These are phyloP conservation scores for Microsporum audouinii DNA, from an alignment of 2,329 filamentous ascomycete genomes.

Conservation along the genomic window DNA sequence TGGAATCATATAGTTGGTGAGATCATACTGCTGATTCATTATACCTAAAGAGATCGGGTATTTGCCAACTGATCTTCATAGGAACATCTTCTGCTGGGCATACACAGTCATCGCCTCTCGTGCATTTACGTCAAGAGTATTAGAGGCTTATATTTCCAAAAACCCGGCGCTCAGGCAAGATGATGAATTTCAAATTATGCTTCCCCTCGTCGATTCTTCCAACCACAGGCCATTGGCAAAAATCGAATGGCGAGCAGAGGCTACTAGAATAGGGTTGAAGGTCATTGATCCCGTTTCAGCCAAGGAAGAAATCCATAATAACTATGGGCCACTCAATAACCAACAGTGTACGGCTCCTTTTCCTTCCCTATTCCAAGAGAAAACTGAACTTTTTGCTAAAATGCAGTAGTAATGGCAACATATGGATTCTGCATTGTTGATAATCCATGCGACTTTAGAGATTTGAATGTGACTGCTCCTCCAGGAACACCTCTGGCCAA, in stretches of 20 bases:
- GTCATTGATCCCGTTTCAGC: constrained; percentile 38
- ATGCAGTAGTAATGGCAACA: constrained; percentile 32
- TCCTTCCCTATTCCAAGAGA: neutral
- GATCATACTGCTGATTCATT: constrained; percentile 1
- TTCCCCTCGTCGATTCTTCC: constrained; percentile 60
- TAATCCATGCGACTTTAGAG: constrained; percentile 36
- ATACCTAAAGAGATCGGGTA: neutral
- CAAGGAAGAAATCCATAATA: constrained; percentile 52
- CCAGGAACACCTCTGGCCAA: constrained; percentile 29
- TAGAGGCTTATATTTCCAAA: constrained; percentile 26
- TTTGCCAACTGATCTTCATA: constrained; percentile 13
- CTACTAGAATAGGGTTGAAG: constrained; percentile 29
- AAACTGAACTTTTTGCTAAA: constrained; percentile 2
- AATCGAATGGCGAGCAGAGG: constrained; percentile 46
- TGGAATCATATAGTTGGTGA: constrained; percentile 24
- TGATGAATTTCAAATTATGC: constrained; percentile 55
- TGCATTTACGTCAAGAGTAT: constrained; percentile 35
- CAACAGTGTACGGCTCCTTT: constrained; percentile 42
- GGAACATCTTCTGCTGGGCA: constrained; percentile 38
- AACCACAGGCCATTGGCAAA: constrained; percentile 56
- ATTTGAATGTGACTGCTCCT: constrained; percentile 30
- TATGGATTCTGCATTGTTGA: constrained; percentile 36
- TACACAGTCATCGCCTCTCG: constrained; percentile 35
- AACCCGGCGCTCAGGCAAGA: constrained; percentile 29
- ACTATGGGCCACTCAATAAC: constrained; percentile 66